Conservation (phyloP, 2,329 filamentous ascomycete species). For the Alternaria gansuensis region DNA sequence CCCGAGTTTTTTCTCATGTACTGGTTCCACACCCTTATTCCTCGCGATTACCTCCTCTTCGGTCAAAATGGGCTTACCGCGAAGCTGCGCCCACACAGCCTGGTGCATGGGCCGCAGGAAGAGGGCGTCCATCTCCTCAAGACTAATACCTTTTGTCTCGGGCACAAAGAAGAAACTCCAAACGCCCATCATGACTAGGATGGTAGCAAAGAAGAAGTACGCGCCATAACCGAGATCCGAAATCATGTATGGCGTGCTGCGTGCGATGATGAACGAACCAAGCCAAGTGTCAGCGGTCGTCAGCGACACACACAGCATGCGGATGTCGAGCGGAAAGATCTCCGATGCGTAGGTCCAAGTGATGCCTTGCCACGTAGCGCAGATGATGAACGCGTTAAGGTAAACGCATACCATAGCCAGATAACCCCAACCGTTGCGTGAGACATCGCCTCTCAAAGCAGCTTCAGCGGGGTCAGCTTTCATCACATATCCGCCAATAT, state of each 20-base stretch:
- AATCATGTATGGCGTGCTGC: constrained; percentile 53
- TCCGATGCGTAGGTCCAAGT: constrained; percentile 60
- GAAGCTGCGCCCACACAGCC: constrained; percentile 44
- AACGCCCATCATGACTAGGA: constrained; percentile 42
- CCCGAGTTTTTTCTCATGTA: constrained; percentile 30
- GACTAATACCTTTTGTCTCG: constrained; percentile 44
- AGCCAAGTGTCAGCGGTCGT: constrained; percentile 54
- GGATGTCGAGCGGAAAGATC: constrained; percentile 58
- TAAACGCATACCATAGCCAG: constrained; percentile 65
- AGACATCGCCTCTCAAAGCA: constrained; percentile 54
- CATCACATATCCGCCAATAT: constrained; percentile 64
- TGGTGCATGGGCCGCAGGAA: constrained; percentile 43
- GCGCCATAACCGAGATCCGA: constrained; percentile 51
- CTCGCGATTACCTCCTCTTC: constrained; percentile 28
- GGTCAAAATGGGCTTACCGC: constrained; percentile 31
- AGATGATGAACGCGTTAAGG: constrained; percentile 64
- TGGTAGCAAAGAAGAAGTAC: constrained; percentile 52
- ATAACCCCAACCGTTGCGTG: constrained; percentile 60
- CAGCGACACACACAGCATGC: constrained; percentile 53
- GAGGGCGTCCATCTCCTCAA: constrained; percentile 46
- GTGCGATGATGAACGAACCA: constrained; percentile 53
- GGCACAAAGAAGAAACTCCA: constrained; percentile 49
- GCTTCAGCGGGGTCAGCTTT: constrained; percentile 60
- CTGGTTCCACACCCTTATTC: constrained; percentile 27
- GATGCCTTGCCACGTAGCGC: constrained; percentile 56